Conservation (phyloP, 163 green algal species). For the Chloromonas sp. region DNA sequence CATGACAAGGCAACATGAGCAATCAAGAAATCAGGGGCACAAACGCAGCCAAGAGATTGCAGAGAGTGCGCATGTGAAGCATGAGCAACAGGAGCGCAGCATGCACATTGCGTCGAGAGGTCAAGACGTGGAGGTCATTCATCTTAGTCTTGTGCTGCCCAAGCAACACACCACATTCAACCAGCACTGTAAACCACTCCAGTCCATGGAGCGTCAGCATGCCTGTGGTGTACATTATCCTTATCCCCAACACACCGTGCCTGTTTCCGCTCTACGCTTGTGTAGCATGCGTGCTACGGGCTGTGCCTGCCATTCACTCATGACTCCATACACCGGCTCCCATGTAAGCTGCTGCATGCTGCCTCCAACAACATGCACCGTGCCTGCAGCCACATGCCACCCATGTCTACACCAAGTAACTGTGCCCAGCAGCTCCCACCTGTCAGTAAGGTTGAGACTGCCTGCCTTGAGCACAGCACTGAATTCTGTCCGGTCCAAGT, state of each 20-base stretch:
- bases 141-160: no score
- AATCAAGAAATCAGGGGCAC: background rate
- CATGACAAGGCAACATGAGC: background rate
- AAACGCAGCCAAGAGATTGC: background rate
- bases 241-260: background rate
- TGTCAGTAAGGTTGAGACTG: constrained; percentile 32
- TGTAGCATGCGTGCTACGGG: background rate
- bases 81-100: background rate
- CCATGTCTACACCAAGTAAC: background rate
- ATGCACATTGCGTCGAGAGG: background rate
- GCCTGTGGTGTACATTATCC: no score
- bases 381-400: no score
- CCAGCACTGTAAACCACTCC: no score
- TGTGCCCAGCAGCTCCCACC: constrained; percentile 3
- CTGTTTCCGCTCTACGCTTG: background rate
- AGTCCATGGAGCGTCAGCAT: no score
- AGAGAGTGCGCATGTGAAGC: background rate
- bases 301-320: background rate
- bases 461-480: constrained; percentile 28
- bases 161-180: no score
- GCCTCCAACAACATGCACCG: no score
- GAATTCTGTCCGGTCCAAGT: constrained; percentile 51
- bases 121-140: no score
- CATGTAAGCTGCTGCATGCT: background rate
- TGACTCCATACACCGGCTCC: background rate